Evolutionary conservation across 192 early-diverging fungal genomes (phyloP).

Genomic region (Ambispora gerdemannii): DNA sequence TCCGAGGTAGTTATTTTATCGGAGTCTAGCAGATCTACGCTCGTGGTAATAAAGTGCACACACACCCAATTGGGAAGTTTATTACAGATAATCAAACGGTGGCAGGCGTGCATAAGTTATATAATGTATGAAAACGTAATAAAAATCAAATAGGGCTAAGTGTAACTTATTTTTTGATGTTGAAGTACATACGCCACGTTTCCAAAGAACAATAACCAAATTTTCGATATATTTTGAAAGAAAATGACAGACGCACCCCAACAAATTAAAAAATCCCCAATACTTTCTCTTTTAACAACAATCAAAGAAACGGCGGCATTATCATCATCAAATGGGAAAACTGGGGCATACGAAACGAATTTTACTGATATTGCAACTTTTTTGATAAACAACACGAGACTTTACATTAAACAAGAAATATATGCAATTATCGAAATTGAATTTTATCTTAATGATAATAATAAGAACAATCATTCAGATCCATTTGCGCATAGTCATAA

Average conservation of each 20-base stretch:
- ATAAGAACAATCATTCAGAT: constrained; percentile 28
- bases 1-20: not conserved
- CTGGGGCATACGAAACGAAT: constrained; percentile 12
- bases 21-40: not conserved
- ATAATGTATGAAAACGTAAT: too few relatives aligned
- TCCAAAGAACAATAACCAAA: not conserved
- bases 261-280: not conserved
- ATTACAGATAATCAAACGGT: too few relatives aligned
- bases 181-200: too few relatives aligned
- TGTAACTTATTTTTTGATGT: too few relatives aligned
- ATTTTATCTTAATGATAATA: constrained; percentile 36
- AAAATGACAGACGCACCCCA: not conserved
- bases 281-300: not conserved
- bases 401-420: constrained; percentile 29
- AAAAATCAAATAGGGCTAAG: too few relatives aligned
- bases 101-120: too few relatives aligned
- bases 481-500: constrained; percentile 33
- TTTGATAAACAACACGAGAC: constrained; percentile 29
- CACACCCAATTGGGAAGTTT: too few relatives aligned
- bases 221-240: not conserved
- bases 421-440: constrained; percentile 35
- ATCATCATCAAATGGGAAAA: too few relatives aligned
- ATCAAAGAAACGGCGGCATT: not conserved
- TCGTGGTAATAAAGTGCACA: not conserved
- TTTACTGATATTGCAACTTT: constrained; percentile 32